Conservation (phyloP, 2,329 filamentous ascomycete genomes). For the Pseudogymnoascus sp. region DNA sequence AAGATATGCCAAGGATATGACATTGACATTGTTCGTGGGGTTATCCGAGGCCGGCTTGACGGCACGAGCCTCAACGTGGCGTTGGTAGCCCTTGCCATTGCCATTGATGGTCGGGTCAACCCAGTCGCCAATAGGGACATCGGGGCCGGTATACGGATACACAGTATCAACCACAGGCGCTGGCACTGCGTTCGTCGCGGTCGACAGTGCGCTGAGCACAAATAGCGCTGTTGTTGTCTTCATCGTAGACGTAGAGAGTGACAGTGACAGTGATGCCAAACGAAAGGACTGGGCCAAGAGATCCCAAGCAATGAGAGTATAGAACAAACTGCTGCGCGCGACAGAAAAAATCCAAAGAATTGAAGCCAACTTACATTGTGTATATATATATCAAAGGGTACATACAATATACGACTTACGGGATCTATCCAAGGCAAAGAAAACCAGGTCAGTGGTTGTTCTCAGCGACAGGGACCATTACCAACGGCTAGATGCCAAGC, state of each 20-base stretch:
- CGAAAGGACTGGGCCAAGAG: not conserved
- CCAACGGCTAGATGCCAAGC: not conserved
- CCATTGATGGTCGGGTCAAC: conserved; percentile 43
- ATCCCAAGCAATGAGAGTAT: not conserved
- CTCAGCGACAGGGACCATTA: not conserved
- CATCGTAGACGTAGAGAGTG: not conserved
- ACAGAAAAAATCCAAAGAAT: not conserved
- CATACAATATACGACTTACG: not conserved
- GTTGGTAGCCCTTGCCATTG: conserved; percentile 45
- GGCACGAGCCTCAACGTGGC: conserved; percentile 43
- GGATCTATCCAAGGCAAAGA: not conserved
- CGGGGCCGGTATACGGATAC: conserved; percentile 43
- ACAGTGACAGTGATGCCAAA: not conserved
- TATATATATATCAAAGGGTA: not conserved
- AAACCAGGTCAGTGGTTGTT: not conserved
- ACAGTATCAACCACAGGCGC: conserved; percentile 32
- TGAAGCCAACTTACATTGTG: not conserved
- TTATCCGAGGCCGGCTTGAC: conserved; percentile 38
- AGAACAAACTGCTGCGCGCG: not conserved
- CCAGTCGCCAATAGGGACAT: conserved; percentile 45
- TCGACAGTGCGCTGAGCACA: not conserved
- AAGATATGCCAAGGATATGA: conserved; percentile 43
- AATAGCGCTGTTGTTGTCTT: not conserved
- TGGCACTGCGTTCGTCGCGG: not conserved
- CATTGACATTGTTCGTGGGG: conserved; percentile 47